Percentiles rank a stretch among this genome's conserved stretches.
These are phyloP conservation scores for Xerocomus potaroensis DNA, from an alignment of 768 basidiomycete genomes.

Conservation along the genomic window DNA sequence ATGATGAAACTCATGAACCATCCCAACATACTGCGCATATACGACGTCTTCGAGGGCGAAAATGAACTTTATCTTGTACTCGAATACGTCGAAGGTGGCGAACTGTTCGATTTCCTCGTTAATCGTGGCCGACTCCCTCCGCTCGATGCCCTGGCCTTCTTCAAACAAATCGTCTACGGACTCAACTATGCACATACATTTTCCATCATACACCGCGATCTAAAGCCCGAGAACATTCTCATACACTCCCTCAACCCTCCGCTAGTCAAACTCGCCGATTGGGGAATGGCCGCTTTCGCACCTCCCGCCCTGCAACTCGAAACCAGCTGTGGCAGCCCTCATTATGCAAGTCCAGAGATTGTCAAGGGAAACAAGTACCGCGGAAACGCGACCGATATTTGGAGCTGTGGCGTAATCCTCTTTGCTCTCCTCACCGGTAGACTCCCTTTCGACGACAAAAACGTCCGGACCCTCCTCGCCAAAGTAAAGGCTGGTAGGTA, in stretches of 20 bases:
- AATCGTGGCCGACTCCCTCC: constrained; percentile 78
- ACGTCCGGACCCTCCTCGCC: constrained; percentile 65
- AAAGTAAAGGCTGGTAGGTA: constrained; percentile 89
- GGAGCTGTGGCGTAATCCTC: constrained; percentile 95
- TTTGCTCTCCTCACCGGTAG: constrained; percentile 86
- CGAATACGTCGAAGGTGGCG: constrained; percentile 94
- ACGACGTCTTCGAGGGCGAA: constrained; percentile 93
- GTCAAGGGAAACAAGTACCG: constrained; percentile 86
- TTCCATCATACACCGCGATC: constrained; percentile 96
- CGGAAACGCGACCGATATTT: constrained; percentile 90
- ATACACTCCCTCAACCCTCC: constrained; percentile 78
- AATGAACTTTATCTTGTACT: constrained; percentile 89
- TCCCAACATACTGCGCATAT: constrained; percentile 92
- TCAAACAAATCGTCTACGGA: constrained; percentile 93
- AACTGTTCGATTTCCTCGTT: constrained; percentile 94
- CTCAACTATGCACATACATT: constrained; percentile 97
- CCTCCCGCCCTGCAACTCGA: constrained; percentile 81
- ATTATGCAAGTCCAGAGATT: constrained; percentile 96
- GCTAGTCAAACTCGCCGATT: constrained; percentile 94
- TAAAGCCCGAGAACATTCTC: constrained; percentile 97
- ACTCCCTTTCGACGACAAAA: constrained; percentile 93
- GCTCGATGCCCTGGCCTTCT: constrained; percentile 82
- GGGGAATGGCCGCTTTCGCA: constrained; percentile 97
- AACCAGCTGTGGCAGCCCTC: constrained; percentile 94
- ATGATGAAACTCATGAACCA: constrained; percentile 99